These are phyloP conservation scores for Mucuna pruriens DNA, from an alignment of 306 rosid genomes.

Conservation along the genomic window DNA sequence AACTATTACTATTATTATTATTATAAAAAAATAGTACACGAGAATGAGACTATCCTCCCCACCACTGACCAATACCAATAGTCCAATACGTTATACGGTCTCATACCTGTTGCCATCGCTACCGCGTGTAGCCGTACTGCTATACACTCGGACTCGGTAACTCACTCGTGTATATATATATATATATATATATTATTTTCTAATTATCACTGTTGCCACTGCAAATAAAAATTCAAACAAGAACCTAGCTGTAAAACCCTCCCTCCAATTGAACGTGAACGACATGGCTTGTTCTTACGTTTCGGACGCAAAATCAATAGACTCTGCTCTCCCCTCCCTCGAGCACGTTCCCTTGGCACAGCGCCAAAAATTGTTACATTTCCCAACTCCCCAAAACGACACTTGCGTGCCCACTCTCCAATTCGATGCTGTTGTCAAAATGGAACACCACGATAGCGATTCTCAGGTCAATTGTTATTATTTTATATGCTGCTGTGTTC, in stretches of 20 bases:
- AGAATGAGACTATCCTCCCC: too few relatives aligned
- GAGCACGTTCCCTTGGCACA: slow-evolving; percentile 53
- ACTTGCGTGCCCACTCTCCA: not conserved
- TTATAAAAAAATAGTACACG: too few relatives aligned
- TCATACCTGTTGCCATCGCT: too few relatives aligned
- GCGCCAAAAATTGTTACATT: slow-evolving; percentile 36
- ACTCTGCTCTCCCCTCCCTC: slow-evolving; percentile 23
- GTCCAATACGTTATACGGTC: too few relatives aligned
- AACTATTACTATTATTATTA: too few relatives aligned
- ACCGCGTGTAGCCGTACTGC: too few relatives aligned
- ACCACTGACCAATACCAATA: too few relatives aligned
- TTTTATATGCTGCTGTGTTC: not conserved
- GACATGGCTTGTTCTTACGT: slow-evolving; percentile 35
- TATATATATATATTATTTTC: not conserved
- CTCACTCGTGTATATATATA: too few relatives aligned
- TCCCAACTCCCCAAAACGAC: slow-evolving; percentile 15
- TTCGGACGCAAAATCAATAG: not conserved
- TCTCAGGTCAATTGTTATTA: slow-evolving; percentile 38
- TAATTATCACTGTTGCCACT: not conserved
- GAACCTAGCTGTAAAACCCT: not conserved
- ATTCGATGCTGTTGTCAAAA: slow-evolving; percentile 28
- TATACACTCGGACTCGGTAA: too few relatives aligned
- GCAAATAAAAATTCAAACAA: not conserved
- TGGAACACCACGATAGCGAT: slow-evolving; percentile 33
- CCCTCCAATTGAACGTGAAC: not conserved